Conservation (phyloP, 2,329 filamentous ascomycete species). For the Penicillium rolfsii region DNA sequence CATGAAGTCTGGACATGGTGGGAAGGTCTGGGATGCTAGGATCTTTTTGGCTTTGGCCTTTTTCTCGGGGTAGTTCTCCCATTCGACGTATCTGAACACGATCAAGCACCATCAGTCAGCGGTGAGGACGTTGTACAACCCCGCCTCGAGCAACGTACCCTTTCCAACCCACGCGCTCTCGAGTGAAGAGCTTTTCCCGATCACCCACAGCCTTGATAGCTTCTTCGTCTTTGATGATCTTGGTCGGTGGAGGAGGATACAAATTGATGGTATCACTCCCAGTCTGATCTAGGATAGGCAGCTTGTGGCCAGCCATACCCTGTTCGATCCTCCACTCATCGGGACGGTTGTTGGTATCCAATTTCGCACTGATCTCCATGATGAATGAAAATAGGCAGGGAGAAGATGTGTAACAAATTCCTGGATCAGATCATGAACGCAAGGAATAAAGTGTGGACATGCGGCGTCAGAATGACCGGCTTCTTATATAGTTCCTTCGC, state of each 20-base stretch:
- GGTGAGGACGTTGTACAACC: background rate
- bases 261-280: conserved; percentile 40
- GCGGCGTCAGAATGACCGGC: background rate
- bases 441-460: background rate
- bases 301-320: conserved; percentile 51
- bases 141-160: conserved; percentile 36
- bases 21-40: conserved; percentile 57
- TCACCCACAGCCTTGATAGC: conserved; percentile 49
- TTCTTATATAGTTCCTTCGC: background rate
- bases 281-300: conserved; percentile 55
- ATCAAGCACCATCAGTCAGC: background rate
- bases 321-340: conserved; percentile 61
- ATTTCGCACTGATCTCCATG: conserved; percentile 5
- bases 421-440: background rate
- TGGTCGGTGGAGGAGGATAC: conserved; percentile 29
- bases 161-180: conserved; percentile 53
- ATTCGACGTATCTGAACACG: conserved; percentile 62
- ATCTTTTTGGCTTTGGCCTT: conserved; percentile 63
- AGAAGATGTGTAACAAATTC: background rate
- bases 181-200: conserved; percentile 44
- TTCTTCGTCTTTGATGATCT: conserved; percentile 46
- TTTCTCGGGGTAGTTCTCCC: conserved; percentile 71
- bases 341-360: conserved; percentile 33
- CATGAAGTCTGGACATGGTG: conserved; percentile 57
- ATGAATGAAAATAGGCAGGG: background rate